Evolutionary conservation across 192 early-diverging fungal species (phyloP), one percentile per base, ranked within the genome.

Genomic region (Funneliformis geosporum): DNA sequence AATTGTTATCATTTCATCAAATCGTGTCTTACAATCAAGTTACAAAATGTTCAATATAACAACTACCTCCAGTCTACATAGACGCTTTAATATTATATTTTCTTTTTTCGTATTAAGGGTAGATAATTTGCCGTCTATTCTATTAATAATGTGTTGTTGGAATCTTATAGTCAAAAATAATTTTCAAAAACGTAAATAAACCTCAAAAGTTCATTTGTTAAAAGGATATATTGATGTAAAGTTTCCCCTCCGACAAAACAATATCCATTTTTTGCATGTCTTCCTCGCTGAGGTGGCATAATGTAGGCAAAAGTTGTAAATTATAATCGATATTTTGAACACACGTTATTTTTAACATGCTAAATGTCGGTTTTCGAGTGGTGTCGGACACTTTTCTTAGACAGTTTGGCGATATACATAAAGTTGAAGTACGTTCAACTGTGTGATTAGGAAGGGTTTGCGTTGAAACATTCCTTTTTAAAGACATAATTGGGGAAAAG

Each of bases 191-290:
- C 33, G 18, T 38, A 25, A 38, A 42, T 62, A 42, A 60, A 62
- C 18, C 5, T 39, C 42, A 11, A 12, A 67, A 16, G 39, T 33
- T 67, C 21, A 21, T 70, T 5, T 27, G 12, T 7, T 42, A 76
- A 50, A 66, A 78, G 64, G 76, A 78, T 78, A 78, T 78, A 78
- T 78, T 50, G 40, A 78, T 2, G 38, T 4, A 9, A 55, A 68
- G 28, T 67, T 47, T 78, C 18, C 64, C 76, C 8, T 46, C 46
- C 11, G 40, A 46, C 14, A 78, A 23, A 27, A 55, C 16, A 5
- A 78, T 25, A n/a, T 78, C 76, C 62, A 78, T 78, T 66, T 67
- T 78, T n/a, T 27, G 2, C 12, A 78, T 38, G 27, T 78, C 76
- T 9, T 66, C 42, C 8, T 78, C 76, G 21, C 44, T 66, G 5